A percentile compares a stretch with the other conserved stretches of the same genome.
Conservation (phyloP, 352 stramenopile species). For the Globisporangium polare region DNA sequence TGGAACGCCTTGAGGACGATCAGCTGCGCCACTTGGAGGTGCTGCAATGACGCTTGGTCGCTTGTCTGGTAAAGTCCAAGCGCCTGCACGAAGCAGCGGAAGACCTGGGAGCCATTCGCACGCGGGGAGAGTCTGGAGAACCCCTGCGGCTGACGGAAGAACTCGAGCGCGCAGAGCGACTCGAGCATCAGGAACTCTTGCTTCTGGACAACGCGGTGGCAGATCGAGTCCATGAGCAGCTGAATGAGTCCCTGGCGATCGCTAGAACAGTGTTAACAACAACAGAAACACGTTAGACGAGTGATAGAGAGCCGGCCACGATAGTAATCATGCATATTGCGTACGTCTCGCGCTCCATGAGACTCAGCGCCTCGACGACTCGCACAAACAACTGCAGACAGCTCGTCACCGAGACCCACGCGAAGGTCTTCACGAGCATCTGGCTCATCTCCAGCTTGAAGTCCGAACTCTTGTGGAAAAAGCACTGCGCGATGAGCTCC, state of each 20-base stretch:
- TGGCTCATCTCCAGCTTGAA: conserved; percentile 51
- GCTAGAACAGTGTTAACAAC: conserved; percentile 16
- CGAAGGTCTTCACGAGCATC: conserved; percentile 54
- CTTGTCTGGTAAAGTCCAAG: conserved; percentile 15
- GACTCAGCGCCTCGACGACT: conserved; percentile 52
- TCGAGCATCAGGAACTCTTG: conserved; percentile 53
- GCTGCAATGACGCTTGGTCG: not conserved
- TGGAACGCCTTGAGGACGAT: conserved; percentile 62
- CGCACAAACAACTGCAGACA: conserved; percentile 44
- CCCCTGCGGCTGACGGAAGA: conserved; percentile 30
- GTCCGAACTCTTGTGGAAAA: conserved; percentile 44
- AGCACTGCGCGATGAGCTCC: conserved; percentile 61
- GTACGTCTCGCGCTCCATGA: conserved; percentile 61
- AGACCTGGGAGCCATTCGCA: conserved; percentile 35
- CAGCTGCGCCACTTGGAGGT: conserved; percentile 48
- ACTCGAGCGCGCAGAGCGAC: conserved; percentile 41
- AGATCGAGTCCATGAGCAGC: conserved; percentile 37
- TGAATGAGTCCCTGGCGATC: conserved; percentile 43
- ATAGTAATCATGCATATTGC: conserved; percentile 6
- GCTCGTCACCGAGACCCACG: conserved; percentile 45
- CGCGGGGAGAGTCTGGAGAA: conserved; percentile 33
- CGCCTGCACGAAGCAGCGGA: conserved; percentile 49
- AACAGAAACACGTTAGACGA: not conserved
- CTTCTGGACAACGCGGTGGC: conserved; percentile 29
- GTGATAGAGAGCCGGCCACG: not conserved